These are phyloP conservation scores for Coemansia sp. DNA, from an alignment of 192 early-diverging fungal species.

Conservation along the genomic window DNA sequence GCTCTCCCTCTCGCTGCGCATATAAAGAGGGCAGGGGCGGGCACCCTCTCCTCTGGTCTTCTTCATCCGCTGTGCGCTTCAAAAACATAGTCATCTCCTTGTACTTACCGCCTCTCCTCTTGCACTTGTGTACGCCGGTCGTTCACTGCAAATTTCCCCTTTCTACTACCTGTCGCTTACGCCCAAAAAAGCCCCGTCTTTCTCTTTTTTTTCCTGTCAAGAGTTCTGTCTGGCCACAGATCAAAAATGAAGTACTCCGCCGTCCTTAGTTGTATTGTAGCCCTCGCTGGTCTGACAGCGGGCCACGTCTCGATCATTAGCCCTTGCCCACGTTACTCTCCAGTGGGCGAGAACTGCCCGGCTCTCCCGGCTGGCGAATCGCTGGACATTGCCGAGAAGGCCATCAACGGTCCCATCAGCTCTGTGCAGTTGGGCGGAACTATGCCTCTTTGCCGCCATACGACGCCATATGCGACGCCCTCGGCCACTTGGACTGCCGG, in stretches of 20 bases:
- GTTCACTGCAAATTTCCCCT: neutral
- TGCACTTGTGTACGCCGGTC: neutral
- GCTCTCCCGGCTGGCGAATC: conserved; percentile 39
- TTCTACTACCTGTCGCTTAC: neutral
- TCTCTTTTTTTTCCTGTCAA: neutral
- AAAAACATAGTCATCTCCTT: neutral
- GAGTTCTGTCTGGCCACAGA: conserved; percentile 3
- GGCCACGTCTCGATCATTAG: conserved; percentile 32
- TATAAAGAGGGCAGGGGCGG: neutral
- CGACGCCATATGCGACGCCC: conserved; percentile 30
- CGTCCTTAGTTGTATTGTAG: neutral
- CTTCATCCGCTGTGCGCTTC: conserved; percentile 14
- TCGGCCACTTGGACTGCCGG: conserved; percentile 44
- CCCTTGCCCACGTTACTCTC: conserved; percentile 38
- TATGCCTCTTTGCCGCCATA: conserved; percentile 37
- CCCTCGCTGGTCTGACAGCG: conserved; percentile 17
- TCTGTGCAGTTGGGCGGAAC: neutral
- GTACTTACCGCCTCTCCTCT: neutral
- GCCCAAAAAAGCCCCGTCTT: neutral
- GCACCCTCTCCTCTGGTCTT: neutral
- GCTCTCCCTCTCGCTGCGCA: neutral
- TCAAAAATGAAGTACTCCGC: conserved; percentile 4
- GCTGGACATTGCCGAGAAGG: conserved; percentile 27
- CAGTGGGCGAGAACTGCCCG: conserved; percentile 38
- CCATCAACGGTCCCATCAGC: conserved; percentile 43